phyloP scores from a whole-genome alignment of 495 filamentous ascomycete species.

The Penicillium atrosanguineum region DNA sequence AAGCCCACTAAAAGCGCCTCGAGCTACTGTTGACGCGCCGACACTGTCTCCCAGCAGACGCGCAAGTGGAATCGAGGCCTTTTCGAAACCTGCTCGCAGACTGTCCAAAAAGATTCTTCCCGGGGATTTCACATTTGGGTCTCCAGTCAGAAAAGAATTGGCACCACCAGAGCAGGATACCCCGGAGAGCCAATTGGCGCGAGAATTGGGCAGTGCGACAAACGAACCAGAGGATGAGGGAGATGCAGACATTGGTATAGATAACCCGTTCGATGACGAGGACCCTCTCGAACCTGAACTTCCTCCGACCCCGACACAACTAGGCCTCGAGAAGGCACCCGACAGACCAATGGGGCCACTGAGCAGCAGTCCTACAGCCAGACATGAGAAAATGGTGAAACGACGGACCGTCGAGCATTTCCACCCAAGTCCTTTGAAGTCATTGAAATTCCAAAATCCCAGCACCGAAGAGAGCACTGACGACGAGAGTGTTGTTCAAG shows the following conservation, averaged over 20 bases:
- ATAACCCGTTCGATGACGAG: slow-evolving; percentile 32
- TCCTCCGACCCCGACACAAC: slow-evolving; percentile 65
- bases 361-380: slow-evolving; percentile 44
- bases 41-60: slow-evolving; percentile 32
- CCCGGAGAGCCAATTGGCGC: slow-evolving; percentile 41
- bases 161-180: slow-evolving; percentile 29
- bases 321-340: slow-evolving; percentile 49
- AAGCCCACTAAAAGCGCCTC: slow-evolving; percentile 35
- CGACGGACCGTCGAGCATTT: slow-evolving; percentile 22
- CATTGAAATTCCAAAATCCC: slow-evolving; percentile 19
- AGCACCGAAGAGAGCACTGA: slow-evolving; percentile 11
- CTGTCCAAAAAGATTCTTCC: slow-evolving; percentile 41
- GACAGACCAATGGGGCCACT: slow-evolving; percentile 35
- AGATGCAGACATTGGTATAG: slow-evolving; percentile 18
- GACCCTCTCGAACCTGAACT: slow-evolving; percentile 61
- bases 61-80: slow-evolving; percentile 35
- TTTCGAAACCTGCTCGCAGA: slow-evolving; percentile 41
- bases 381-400: slow-evolving; percentile 29
- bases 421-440: slow-evolving; percentile 34
- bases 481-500: slow-evolving; percentile 3
- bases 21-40: slow-evolving; percentile 26
- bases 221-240: slow-evolving; percentile 6
- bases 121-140: slow-evolving; percentile 42
- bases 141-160: slow-evolving; percentile 34
- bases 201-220: slow-evolving; percentile 38